Conservation (phyloP, 2,329 filamentous ascomycete genomes). For the Pseudodiploospora longispora region DNA sequence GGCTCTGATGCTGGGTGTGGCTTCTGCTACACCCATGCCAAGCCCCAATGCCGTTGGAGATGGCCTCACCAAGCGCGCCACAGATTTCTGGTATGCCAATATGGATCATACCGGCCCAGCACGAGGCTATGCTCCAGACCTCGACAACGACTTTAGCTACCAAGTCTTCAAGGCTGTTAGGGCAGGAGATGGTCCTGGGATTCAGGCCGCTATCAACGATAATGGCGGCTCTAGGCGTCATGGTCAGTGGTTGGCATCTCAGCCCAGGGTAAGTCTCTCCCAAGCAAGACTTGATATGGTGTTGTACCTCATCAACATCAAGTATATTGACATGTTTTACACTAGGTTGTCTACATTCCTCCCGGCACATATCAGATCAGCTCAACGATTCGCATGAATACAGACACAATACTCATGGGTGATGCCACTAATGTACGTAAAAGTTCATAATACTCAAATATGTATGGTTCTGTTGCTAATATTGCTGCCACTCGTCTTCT, state of each 20-base stretch:
- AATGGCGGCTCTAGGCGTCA: constrained; percentile 25
- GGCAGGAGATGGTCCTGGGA: constrained; percentile 27
- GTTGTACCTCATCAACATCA: background rate
- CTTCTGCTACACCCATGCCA: constrained; percentile 11
- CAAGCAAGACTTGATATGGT: background rate
- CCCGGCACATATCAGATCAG: constrained; percentile 33
- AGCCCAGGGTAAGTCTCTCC: constrained; percentile 26
- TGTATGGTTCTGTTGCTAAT: background rate
- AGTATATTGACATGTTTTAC: background rate
- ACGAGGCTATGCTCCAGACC: constrained; percentile 32
- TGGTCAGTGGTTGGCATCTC: constrained; percentile 31
- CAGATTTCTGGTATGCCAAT: constrained; percentile 34
- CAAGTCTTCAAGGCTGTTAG: constrained; percentile 29
- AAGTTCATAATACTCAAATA: too few relatives aligned
- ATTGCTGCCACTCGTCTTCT: background rate
- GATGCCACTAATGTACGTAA: constrained; percentile 28
- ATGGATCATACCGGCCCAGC: constrained; percentile 29
- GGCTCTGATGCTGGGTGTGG: constrained; percentile 11
- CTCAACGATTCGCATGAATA: constrained; percentile 32
- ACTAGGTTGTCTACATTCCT: constrained; percentile 31
- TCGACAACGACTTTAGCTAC: constrained; percentile 29
- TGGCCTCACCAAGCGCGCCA: constrained; percentile 11
- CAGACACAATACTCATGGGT: constrained; percentile 38
- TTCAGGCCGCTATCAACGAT: constrained; percentile 32
- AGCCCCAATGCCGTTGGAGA: constrained; percentile 6